Percentiles rank a stretch among this genome's conserved stretches.
phyloP scores from a whole-genome alignment of 768 basidiomycete genomes.

The Tricholoma terreum region DNA sequence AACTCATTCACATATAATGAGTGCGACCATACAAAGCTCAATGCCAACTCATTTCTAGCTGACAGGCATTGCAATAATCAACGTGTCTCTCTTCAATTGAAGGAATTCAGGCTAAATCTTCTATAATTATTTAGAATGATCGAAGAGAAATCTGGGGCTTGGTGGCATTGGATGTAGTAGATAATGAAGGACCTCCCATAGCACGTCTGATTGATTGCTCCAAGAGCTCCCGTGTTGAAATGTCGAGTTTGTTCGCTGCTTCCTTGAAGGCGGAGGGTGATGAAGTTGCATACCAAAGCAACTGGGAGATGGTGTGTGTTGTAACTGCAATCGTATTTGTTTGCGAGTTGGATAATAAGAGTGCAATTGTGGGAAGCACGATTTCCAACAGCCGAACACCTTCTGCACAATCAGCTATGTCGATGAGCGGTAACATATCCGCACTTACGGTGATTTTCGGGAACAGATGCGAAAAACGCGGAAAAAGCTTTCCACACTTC shows the following conservation, averaged over 20 bases:
- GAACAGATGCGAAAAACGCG: conserved; percentile 52
- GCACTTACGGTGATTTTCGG: conserved; percentile 61
- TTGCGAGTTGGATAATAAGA: conserved; percentile 59
- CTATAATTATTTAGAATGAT: conserved; percentile 45
- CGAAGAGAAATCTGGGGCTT: conserved; percentile 81
- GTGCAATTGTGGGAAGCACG: conserved; percentile 69
- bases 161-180: conserved; percentile 29
- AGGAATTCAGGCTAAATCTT: too few relatives aligned
- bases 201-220: conserved; percentile 80
- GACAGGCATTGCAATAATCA: neutral
- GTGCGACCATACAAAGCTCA: neutral
- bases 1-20: too few relatives aligned
- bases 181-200: conserved; percentile 46
- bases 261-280: conserved; percentile 83
- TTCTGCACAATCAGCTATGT: conserved; percentile 26
- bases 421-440: neutral
- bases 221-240: conserved; percentile 53
- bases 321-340: conserved; percentile 45
- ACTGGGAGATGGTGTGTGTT: conserved; percentile 57
- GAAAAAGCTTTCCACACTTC: conserved; percentile 85
- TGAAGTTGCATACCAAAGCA: conserved; percentile 68
- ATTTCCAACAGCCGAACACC: conserved; percentile 68
- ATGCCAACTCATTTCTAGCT: neutral
- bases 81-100: too few relatives aligned
- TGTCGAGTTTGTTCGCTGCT: conserved; percentile 66